Conservation (phyloP, 331 rosid genomes). For the Cydonia oblonga region DNA sequence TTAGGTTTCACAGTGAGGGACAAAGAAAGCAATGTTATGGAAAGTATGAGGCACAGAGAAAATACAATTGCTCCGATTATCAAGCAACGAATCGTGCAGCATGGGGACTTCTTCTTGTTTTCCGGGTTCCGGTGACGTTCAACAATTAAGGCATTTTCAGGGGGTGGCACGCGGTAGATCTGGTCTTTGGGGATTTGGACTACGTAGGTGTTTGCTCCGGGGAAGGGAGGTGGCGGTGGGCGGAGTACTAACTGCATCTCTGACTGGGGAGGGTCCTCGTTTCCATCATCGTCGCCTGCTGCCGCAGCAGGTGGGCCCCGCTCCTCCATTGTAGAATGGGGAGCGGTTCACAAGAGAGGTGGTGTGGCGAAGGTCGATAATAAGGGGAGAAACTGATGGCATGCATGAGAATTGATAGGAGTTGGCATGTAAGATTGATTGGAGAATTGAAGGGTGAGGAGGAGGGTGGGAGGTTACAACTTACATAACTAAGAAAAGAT, state of each 20-base stretch:
- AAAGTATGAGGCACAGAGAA: constrained; percentile 3
- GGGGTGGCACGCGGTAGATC: constrained; percentile 52
- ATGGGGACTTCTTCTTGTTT: not conserved
- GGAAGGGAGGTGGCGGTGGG: not conserved
- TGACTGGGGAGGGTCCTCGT: not conserved
- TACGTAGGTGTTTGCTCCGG: constrained; percentile 31
- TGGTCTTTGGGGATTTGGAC: constrained; percentile 63
- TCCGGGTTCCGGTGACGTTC: constrained; percentile 17
- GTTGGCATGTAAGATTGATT: constrained; percentile 3
- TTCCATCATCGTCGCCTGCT: not conserved
- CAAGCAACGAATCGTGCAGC: not conserved
- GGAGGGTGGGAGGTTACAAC: constrained; percentile 11
- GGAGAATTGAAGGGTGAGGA: not conserved
- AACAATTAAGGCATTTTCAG: constrained; percentile 30
- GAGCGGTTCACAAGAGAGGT: constrained; percentile 10
- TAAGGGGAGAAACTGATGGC: not conserved
- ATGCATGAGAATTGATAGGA: constrained; percentile 3
- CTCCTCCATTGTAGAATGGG: constrained; percentile 42
- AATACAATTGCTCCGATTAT: not conserved
- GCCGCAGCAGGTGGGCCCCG: constrained; percentile 6
- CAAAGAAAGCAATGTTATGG: not conserved
- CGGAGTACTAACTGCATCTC: not conserved
- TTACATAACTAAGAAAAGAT: constrained; percentile 8
- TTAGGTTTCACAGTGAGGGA: constrained; percentile 23
- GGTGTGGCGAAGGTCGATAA: not conserved